phyloP scores from a whole-genome alignment of 1,139 yeast species.

The Saccharomycopsis hybrid region DNA sequence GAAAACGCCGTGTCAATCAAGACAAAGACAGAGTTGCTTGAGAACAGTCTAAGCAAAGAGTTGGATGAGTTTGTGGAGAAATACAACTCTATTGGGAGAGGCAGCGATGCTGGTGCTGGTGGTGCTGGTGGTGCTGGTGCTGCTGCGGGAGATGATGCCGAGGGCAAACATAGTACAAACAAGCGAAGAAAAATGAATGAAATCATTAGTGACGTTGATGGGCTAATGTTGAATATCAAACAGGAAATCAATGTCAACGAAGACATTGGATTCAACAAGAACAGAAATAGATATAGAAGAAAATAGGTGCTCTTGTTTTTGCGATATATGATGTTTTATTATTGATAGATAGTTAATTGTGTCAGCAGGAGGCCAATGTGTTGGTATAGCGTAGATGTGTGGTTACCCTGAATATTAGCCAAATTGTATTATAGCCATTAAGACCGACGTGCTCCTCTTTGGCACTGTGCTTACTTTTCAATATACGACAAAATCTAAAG shows the following conservation, averaged over 20 bases:
- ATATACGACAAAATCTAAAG: too few species aligned
- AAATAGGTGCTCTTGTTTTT: background rate
- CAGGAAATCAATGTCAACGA: constrained; percentile 14
- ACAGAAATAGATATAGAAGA: constrained; percentile 17
- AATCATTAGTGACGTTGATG: constrained; percentile 20
- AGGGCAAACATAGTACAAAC: background rate
- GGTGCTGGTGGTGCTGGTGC: too few species aligned
- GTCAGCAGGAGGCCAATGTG: too few species aligned
- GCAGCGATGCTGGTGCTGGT: too few species aligned
- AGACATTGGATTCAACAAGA: constrained; percentile 10
- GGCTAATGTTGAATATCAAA: constrained; percentile 15
- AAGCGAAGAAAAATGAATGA: constrained; percentile 19
- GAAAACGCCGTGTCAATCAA: constrained; percentile 44
- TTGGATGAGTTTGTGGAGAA: constrained; percentile 20
- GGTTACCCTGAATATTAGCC: too few species aligned
- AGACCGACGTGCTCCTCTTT: too few species aligned
- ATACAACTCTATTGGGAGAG: constrained; percentile 4
- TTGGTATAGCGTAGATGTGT: too few species aligned
- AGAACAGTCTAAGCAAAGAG: constrained; percentile 25
- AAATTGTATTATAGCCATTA: too few species aligned
- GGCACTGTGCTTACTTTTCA: too few species aligned
- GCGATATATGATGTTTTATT: too few species aligned
- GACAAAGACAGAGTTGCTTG: constrained; percentile 28
- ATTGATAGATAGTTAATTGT: too few species aligned
- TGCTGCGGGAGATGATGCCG: background rate